A percentile compares a stretch with the other conserved stretches of the same genome.
These are phyloP conservation scores for Fusarium beomiforme DNA, from an alignment of 2,329 filamentous ascomycete species.

Conservation along the genomic window DNA sequence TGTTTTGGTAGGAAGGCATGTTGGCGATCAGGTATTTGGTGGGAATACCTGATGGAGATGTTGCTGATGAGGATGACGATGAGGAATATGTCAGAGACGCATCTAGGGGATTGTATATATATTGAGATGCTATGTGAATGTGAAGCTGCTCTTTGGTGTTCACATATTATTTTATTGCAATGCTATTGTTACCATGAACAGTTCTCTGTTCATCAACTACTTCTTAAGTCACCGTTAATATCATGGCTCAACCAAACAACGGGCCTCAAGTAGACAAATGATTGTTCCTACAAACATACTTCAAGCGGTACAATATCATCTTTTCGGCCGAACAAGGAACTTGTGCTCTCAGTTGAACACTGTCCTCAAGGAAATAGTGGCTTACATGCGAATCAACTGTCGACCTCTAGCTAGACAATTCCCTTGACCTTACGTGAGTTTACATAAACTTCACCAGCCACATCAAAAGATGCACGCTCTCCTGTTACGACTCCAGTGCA, in stretches of 20 bases:
- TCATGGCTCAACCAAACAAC: not conserved
- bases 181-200: not conserved
- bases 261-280: not conserved
- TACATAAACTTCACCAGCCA: not conserved
- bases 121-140: not conserved
- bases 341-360: accelerated
- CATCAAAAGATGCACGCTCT: not conserved
- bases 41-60: not conserved
- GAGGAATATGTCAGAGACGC: not conserved
- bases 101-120: not conserved
- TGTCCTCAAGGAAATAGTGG: not conserved
- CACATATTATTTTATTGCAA: not conserved
- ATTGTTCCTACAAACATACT: not conserved
- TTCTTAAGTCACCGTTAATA: not conserved
- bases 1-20: not conserved
- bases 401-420: not conserved
- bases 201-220: not conserved
- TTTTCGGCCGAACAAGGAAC: not conserved
- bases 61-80: not conserved
- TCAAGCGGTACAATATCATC: accelerated
- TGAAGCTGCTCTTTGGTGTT: not conserved
- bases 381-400: no score
- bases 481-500: accelerated
- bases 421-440: no score
- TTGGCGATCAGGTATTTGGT: not conserved